phyloP scores from a whole-genome alignment of 2,329 filamentous ascomycete genomes.

The Colletotrichum lupini region DNA sequence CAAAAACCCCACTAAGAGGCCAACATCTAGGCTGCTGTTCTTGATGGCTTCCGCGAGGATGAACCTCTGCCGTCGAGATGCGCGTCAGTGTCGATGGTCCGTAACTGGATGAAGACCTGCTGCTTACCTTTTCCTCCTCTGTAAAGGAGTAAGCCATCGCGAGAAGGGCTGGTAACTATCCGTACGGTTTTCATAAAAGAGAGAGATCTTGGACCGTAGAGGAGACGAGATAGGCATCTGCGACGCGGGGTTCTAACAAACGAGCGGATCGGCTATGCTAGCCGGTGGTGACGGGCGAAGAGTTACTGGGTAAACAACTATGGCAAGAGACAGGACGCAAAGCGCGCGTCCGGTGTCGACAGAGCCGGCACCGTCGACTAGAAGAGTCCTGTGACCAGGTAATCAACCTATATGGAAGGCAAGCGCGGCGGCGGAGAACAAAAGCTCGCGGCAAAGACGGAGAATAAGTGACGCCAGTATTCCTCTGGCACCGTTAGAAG shows the following conservation, averaged over 20 bases:
- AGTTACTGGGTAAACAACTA: slow-evolving; percentile 14
- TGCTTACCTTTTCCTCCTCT: slow-evolving; percentile 63
- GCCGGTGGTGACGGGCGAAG: neutral
- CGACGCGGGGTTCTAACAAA: slow-evolving; percentile 12
- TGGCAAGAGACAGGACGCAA: neutral
- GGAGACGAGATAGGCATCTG: slow-evolving; percentile 32
- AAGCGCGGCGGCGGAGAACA: slow-evolving; percentile 14
- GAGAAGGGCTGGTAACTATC: neutral
- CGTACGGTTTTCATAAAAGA: slow-evolving; percentile 10
- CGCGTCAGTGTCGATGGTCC: slow-evolving; percentile 14
- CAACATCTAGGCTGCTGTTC: slow-evolving; percentile 61
- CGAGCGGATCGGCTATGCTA: slow-evolving; percentile 20
- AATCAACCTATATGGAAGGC: slow-evolving; percentile 9
- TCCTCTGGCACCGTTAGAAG: neutral
- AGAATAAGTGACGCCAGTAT: slow-evolving; percentile 10
- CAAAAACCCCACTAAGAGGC: slow-evolving; percentile 59
- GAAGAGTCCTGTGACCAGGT: neutral
- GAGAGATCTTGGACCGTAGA: neutral
- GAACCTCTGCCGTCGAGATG: slow-evolving; percentile 58
- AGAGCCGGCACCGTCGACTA: slow-evolving; percentile 17
- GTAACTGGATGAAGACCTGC: slow-evolving; percentile 32
- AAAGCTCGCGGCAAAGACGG: slow-evolving; percentile 12
- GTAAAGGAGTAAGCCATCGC: slow-evolving; percentile 51
- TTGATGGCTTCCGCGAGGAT: slow-evolving; percentile 70
- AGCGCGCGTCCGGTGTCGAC: slow-evolving; percentile 16